A percentile compares a stretch with the other conserved stretches of the same genome.
Conservation (phyloP, 1,139 yeast species). For the Pichia sp. region DNA sequence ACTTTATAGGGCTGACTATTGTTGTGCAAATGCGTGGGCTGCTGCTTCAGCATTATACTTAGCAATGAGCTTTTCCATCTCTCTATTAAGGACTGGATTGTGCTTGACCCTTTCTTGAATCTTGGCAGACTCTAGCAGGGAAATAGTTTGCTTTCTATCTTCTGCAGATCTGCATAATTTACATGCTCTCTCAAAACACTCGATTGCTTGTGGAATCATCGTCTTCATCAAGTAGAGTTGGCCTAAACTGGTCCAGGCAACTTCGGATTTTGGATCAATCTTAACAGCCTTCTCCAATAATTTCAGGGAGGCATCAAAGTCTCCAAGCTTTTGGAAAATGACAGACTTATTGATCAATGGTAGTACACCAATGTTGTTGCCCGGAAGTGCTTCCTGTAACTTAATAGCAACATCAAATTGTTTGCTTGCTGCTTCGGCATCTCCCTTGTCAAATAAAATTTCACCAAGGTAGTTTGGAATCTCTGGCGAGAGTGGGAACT, state of each 20-base stretch:
- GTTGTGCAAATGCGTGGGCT: too few relatives aligned
- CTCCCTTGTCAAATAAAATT: constrained; percentile 77
- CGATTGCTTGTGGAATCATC: constrained; percentile 74
- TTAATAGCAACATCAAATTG: constrained; percentile 86
- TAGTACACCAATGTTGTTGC: constrained; percentile 69
- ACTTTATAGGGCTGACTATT: too few relatives aligned
- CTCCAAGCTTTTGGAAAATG: constrained; percentile 53
- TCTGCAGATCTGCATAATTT: constrained; percentile 74
- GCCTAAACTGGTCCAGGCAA: constrained; percentile 84
- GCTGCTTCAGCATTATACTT: constrained; percentile 7
- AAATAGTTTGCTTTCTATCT: constrained; percentile 87
- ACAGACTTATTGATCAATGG: constrained; percentile 91
- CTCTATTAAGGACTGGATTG: constrained; percentile 50
- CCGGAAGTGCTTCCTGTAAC: constrained; percentile 63
- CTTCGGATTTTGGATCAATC: constrained; percentile 81
- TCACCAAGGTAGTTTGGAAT: constrained; percentile 96
- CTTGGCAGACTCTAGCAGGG: constrained; percentile 87
- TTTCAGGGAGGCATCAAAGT: constrained; percentile 55
- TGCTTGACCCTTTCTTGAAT: constrained; percentile 67
- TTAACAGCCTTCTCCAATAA: constrained; percentile 72
- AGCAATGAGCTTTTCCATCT: constrained; percentile 36
- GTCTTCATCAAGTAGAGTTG: constrained; percentile 84
- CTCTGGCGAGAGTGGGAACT: constrained; percentile 84
- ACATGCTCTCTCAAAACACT: constrained; percentile 75
- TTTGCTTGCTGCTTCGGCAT: constrained; percentile 62